phyloP scores from a whole-genome alignment of 2,329 filamentous ascomycete genomes.

The Botryotinia globosa region DNA sequence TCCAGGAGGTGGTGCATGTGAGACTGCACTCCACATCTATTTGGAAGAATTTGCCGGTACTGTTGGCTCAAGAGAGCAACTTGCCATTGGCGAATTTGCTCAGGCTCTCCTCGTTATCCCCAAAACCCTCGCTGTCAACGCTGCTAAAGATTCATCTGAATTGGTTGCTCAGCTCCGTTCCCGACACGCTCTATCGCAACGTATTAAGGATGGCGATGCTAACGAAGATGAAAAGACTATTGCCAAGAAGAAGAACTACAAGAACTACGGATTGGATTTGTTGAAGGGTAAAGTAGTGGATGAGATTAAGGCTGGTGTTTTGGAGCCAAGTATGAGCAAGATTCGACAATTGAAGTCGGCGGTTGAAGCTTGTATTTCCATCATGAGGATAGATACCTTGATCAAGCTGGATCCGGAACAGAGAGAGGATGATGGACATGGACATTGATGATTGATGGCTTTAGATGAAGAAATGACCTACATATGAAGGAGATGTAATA shows the following conservation, averaged over 20 bases:
- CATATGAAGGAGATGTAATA: constrained; percentile 20
- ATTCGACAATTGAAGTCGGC: constrained; percentile 97
- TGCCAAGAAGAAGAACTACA: constrained; percentile 94
- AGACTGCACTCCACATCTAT: constrained; percentile 99
- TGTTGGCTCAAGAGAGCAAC: constrained; percentile 92
- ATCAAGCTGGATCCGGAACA: constrained; percentile 96
- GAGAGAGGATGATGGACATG: constrained; percentile 79
- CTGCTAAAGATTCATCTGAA: constrained; percentile 93
- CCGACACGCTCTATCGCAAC: constrained; percentile 89
- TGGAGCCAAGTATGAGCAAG: constrained; percentile 98
- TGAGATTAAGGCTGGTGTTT: constrained; percentile 87
- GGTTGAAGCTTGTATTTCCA: constrained; percentile 96
- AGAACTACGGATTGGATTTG: constrained; percentile 96
- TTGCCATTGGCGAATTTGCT: constrained; percentile 96
- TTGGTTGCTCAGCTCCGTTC: constrained; percentile 93
- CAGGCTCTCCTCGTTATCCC: constrained; percentile 91
- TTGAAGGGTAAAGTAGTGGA: constrained; percentile 87
- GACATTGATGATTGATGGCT: constrained; percentile 57
- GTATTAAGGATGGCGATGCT: constrained; percentile 79
- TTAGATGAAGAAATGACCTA: constrained; percentile 22
- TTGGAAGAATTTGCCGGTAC: constrained; percentile 98
- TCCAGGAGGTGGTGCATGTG: constrained; percentile 91
- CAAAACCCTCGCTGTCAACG: constrained; percentile 95
- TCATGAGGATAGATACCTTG: constrained; percentile 98
- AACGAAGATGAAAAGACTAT: constrained; percentile 85